Evolutionary conservation across 495 filamentous ascomycete genomes (phyloP), one percentile per base, ranked within the genome.

Genomic region (Aspergillus saccharolyticus): DNA sequence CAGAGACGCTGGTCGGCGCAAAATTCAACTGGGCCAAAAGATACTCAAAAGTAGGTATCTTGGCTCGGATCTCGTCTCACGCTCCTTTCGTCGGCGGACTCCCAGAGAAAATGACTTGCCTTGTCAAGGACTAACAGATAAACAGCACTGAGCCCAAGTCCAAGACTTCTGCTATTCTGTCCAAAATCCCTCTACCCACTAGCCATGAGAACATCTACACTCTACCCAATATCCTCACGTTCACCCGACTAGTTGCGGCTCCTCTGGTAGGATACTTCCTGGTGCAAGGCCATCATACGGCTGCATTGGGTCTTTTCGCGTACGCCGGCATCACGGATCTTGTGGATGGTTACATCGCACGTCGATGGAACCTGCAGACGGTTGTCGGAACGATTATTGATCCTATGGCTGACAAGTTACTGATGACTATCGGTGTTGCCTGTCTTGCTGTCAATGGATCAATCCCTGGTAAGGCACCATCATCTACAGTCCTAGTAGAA

Each of bases 381-480:
- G 95, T 98, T 1, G 90, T 97, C 15, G 94, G 94, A n/a, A 92
- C 88, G 48, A 85, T 98, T 30, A 91, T 98, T 54, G 93, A 97
- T 64, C 93, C 93, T 12, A 94, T 96, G 88, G 93, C 93, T 15
- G 93, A 97, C 67, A 97, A 97, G 78, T 83, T 84, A 12, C 77
- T 97, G 58, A 97, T 98, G 94, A 96, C 91, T 3, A 80, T 96
- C 30, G 74, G 95, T 53, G 93, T 92, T 0, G 85, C 91, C 7
- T 88, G 86, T 57, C 68, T 97, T 42, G 92, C 91, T 6, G 74
- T 87, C 43, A 89, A 95, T 55, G 92, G 89, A 0, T 80, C 84
- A 5, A 75, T 98, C 17, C 90, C 94, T 25, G 72, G 89, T 93
- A 75, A 61, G 81, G n/a, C n/a, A 70, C 33, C 44, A 48, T 22